Evolutionary conservation across 768 basidiomycete species (phyloP).

Genomic region (Tulasnella sp.): DNA sequence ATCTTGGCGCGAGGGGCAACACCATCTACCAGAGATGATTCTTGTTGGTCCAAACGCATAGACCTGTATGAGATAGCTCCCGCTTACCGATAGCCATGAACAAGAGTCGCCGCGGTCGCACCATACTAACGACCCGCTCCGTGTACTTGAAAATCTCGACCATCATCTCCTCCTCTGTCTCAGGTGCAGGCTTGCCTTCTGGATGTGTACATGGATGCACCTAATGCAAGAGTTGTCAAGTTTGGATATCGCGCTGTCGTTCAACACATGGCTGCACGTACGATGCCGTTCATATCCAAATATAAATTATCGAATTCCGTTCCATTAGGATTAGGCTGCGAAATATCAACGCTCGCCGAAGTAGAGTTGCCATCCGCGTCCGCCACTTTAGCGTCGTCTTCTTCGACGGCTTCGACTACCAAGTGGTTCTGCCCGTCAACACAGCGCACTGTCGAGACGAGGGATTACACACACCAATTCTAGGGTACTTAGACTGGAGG

Average conservation of each 20-base stretch:
- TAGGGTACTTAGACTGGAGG: slow-evolving; percentile 98
- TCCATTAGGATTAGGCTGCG: slow-evolving; percentile 83
- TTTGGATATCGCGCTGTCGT: no score
- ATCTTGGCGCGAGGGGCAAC: slow-evolving; percentile 98
- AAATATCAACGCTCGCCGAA: slow-evolving; percentile 65
- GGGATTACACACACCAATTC: slow-evolving; percentile 56
- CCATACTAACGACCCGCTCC: slow-evolving; percentile 93
- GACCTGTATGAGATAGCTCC: neutral
- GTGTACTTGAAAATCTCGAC: slow-evolving; percentile 93
- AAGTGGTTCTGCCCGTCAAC: neutral
- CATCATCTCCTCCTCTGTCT: slow-evolving; percentile 99
- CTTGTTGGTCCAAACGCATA: neutral
- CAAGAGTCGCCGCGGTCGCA: slow-evolving; percentile 84
- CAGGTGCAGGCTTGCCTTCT: slow-evolving; percentile 94
- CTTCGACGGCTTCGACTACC: slow-evolving; percentile 63
- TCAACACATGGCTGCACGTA: no score
- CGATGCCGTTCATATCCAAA: slow-evolving; percentile 99
- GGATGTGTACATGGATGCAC: slow-evolving; percentile 99
- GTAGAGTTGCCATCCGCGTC: slow-evolving; percentile 48
- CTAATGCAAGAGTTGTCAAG: slow-evolving; percentile 36
- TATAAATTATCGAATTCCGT: slow-evolving; percentile 93
- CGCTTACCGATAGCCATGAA: slow-evolving; percentile 94
- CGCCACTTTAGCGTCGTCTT: slow-evolving; percentile 61
- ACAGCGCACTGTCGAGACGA: neutral
- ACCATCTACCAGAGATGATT: slow-evolving; percentile 47